Conservation (phyloP, 805 yeast genomes). For the Ogataea paradorogensis region DNA sequence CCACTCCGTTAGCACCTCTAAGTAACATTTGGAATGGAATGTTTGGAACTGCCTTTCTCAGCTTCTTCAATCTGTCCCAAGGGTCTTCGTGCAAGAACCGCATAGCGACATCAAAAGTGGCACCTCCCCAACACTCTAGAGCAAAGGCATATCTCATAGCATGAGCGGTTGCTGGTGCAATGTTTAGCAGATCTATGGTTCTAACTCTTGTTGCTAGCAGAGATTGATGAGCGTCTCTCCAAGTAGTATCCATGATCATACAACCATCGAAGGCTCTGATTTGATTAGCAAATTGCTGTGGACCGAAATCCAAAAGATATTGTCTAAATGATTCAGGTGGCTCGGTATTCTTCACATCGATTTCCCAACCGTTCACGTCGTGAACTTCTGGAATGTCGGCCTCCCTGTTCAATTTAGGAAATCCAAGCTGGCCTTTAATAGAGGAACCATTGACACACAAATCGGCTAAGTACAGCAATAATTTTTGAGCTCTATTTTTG, state of each 20-base stretch:
- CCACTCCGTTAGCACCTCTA: slow-evolving; percentile 99
- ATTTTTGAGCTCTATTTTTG: slow-evolving; percentile 94
- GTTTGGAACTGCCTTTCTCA: slow-evolving; percentile 91
- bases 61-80: slow-evolving; percentile 89
- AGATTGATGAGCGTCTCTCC: slow-evolving; percentile 99
- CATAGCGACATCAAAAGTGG: slow-evolving; percentile 98
- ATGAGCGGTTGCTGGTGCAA: slow-evolving; percentile 92
- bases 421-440: slow-evolving; percentile 92
- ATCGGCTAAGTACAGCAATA: slow-evolving; percentile 88
- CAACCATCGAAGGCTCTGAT: slow-evolving; percentile 85
- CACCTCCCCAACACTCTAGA: slow-evolving; percentile 99
- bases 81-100: slow-evolving; percentile 98
- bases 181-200: slow-evolving; percentile 84
- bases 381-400: slow-evolving; percentile 74
- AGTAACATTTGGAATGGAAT: slow-evolving; percentile 99
- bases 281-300: slow-evolving; percentile 83
- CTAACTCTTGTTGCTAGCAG: slow-evolving; percentile 95
- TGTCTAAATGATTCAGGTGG: slow-evolving; percentile 90
- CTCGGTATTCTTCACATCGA: slow-evolving; percentile 47
- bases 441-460: slow-evolving; percentile 94
- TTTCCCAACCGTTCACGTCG: slow-evolving; percentile 56
- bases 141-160: slow-evolving; percentile 91
- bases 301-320: slow-evolving; percentile 78
- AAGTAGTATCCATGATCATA: slow-evolving; percentile 94
- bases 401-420: slow-evolving; percentile 75